Evolutionary conservation across 2,329 filamentous ascomycete genomes (phyloP).

Genomic region (Emmonsiellopsis sp.): DNA sequence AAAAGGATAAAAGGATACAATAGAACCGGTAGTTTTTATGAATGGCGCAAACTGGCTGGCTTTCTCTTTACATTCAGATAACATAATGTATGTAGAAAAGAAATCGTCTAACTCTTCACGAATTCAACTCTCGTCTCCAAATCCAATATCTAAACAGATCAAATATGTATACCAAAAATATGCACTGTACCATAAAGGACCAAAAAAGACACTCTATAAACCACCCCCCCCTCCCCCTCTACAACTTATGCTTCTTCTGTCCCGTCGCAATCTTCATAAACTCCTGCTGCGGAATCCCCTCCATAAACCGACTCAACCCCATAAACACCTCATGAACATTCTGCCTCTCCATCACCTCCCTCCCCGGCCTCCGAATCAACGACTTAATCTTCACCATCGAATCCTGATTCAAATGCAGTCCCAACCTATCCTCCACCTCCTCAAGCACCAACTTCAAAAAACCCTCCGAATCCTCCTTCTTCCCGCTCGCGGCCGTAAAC

Average conservation of each 20-base stretch:
- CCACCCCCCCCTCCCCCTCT: slow-evolving; percentile 12
- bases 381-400: slow-evolving; percentile 78
- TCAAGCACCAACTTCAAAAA: slow-evolving; percentile 64
- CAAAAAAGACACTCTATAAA: neutral
- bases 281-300: slow-evolving; percentile 76
- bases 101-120: too few relatives aligned
- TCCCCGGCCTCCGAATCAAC: slow-evolving; percentile 65
- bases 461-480: slow-evolving; percentile 53
- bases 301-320: slow-evolving; percentile 70
- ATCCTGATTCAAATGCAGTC: slow-evolving; percentile 68
- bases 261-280: slow-evolving; percentile 77
- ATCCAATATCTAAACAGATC: too few relatives aligned
- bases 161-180: neutral
- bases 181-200: neutral
- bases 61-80: too few relatives aligned
- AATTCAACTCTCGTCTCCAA: too few relatives aligned
- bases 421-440: slow-evolving; percentile 75
- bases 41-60: too few relatives aligned
- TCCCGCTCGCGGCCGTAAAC: slow-evolving; percentile 49
- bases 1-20: too few relatives aligned
- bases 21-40: too few relatives aligned
- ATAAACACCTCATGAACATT: slow-evolving; percentile 79
- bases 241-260: slow-evolving; percentile 92
- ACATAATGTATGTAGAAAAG: too few relatives aligned
- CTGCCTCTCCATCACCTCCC: slow-evolving; percentile 63